Evolutionary conservation across 352 stramenopile genomes (phyloP).

Genomic region (Pythium dissimile): DNA sequence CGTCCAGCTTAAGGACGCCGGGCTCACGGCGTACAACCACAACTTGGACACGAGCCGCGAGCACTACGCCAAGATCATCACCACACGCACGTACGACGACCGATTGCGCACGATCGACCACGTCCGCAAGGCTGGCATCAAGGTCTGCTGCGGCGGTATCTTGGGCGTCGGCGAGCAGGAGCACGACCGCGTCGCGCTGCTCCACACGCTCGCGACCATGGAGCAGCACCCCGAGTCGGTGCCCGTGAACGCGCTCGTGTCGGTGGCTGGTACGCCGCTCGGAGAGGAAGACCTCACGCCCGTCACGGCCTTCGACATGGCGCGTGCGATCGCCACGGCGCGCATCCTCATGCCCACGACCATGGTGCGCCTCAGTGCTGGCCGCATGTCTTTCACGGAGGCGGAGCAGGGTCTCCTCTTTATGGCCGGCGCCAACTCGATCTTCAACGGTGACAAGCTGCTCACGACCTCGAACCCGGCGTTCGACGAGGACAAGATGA

Average conservation of each 20-base stretch:
- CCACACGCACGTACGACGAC: slow-evolving; percentile 96
- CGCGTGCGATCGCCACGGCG: slow-evolving; percentile 96
- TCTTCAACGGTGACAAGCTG: slow-evolving; percentile 98
- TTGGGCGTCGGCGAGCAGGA: slow-evolving; percentile 95
- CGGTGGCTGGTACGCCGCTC: slow-evolving; percentile 94
- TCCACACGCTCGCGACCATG: slow-evolving; percentile 96
- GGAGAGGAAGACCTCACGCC: slow-evolving; percentile 85
- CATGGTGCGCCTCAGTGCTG: slow-evolving; percentile 96
- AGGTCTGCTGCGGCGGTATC: slow-evolving; percentile 97
- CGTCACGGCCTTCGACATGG: slow-evolving; percentile 96
- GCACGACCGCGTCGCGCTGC: slow-evolving; percentile 91
- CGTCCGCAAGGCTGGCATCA: slow-evolving; percentile 96
- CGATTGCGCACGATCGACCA: slow-evolving; percentile 95
- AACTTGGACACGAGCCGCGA: slow-evolving; percentile 98
- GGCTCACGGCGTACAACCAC: slow-evolving; percentile 98
- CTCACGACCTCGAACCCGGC: slow-evolving; percentile 96
- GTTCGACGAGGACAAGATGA: slow-evolving; percentile 93
- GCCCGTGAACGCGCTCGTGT: slow-evolving; percentile 96
- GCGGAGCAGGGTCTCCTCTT: slow-evolving; percentile 97
- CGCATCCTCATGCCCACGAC: slow-evolving; percentile 97
- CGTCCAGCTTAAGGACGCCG: slow-evolving; percentile 96
- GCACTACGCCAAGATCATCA: slow-evolving; percentile 97
- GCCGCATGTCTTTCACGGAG: slow-evolving; percentile 95
- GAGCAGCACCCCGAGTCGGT: slow-evolving; percentile 96
- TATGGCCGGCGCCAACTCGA: slow-evolving; percentile 97